A percentile compares a stretch with the other conserved stretches of the same genome.
These are phyloP conservation scores for Skeletonema menzelii DNA, from an alignment of 108 stramenopile species.

Conservation along the genomic window DNA sequence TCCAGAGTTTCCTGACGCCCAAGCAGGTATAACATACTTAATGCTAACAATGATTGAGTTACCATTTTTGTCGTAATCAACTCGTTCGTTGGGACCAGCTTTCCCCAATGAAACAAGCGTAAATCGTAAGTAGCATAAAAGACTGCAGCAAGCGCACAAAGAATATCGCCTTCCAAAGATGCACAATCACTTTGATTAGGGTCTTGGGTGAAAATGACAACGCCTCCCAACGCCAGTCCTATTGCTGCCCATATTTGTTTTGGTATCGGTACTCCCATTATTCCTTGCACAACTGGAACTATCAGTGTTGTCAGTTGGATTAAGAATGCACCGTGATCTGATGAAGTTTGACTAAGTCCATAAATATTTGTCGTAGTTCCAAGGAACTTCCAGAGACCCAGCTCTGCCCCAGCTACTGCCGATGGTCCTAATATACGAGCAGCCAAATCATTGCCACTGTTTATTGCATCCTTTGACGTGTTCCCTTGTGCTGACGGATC, in stretches of 20 bases:
- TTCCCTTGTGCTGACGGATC: conserved; percentile 31
- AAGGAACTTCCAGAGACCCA: conserved; percentile 47
- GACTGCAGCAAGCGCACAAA: conserved; percentile 70
- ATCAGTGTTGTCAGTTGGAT: conserved; percentile 82
- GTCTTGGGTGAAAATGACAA: conserved; percentile 71
- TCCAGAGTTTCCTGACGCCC: conserved; percentile 14
- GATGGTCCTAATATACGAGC: conserved; percentile 34
- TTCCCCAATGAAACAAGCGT: conserved; percentile 70
- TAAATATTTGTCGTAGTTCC: conserved; percentile 78
- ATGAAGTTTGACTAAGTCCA: conserved; percentile 71
- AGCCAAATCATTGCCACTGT: conserved; percentile 5
- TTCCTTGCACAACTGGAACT: conserved; percentile 66
- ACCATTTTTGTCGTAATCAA: conserved; percentile 76
- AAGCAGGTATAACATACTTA: conserved; percentile 35
- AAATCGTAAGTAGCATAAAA: conserved; percentile 82
- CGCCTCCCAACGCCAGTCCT: conserved; percentile 64
- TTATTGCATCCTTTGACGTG: background rate
- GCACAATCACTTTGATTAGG: conserved; percentile 42
- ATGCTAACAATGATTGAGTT: conserved; percentile 61
- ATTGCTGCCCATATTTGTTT: conserved; percentile 59
- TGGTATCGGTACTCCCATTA: conserved; percentile 74
- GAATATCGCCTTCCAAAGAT: conserved; percentile 52
- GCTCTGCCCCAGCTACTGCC: conserved; percentile 34
- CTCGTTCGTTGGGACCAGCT: conserved; percentile 49
- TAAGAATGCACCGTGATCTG: conserved; percentile 78